Evolutionary conservation across 1,139 yeast species (phyloP), one percentile per base, ranked within the genome.

Genomic region (Pneumocystis carinii): DNA sequence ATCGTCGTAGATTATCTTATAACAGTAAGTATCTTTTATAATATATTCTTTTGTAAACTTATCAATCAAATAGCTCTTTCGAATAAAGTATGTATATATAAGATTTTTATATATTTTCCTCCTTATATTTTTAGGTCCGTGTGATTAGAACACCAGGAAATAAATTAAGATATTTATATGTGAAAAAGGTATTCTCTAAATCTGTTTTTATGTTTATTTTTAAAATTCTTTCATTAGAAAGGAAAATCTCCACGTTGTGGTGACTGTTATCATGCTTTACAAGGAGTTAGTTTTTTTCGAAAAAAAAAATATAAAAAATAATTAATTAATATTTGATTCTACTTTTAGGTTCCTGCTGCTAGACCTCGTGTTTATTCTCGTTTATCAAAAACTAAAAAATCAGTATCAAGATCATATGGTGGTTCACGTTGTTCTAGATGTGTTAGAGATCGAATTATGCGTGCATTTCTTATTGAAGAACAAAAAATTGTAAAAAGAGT

Each of bases 71-170:
- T 35, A 39, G 53, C 48, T 2, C 29, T 29, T 24, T 38, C 38
- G 7, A 56, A 53, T n/a, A 42, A 61, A 29, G 37, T 24, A 14
- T 5, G 14, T 56, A 24, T 69, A 70, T 69, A 69, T 78, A 83
- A 90, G 89, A 95, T n/a, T 15, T 19, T 24, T 48, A 7, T 10
- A 89, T 97, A 85, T 81, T 90, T 97, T 24, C 4, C 24, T 15
- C 24, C 32, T 48, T 7, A 19, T 12, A 14, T 74, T 92, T 92
- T 96, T 87, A 86, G 85, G 90, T 90, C 84, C 90, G 88, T 92
- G 94, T 90, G 81, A 95, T 90, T 75, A 92, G 90, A 87, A 92
- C 98, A 81, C 97, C 98, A 80, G 98, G 98, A 84, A 97, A 97
- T 78, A 86, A 85, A 80, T 85, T 92, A 79, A 86, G 90, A 77